These are phyloP conservation scores for Rhizopus delemar DNA, from an alignment of 371 early-diverging fungal species.

Conservation along the genomic window DNA sequence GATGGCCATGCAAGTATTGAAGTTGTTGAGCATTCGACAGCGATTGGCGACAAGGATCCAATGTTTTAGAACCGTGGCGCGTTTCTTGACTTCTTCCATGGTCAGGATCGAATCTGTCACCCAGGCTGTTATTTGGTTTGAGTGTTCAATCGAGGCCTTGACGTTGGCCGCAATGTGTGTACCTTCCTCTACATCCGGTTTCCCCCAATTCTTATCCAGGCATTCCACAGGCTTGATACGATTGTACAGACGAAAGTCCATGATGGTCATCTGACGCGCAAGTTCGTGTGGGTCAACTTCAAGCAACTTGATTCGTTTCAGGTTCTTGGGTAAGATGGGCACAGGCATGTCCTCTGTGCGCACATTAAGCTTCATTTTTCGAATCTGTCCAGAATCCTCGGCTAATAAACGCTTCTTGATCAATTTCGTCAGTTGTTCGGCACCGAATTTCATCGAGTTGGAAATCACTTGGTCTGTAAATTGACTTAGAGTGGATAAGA, in stretches of 20 bases:
- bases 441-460: constrained; percentile 71
- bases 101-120: constrained; percentile 81
- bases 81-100: constrained; percentile 77
- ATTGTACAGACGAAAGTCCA: constrained; percentile 70
- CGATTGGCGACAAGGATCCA: constrained; percentile 84
- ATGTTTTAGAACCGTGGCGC: constrained; percentile 75
- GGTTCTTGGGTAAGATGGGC: constrained; percentile 72
- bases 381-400: constrained; percentile 61
- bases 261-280: constrained; percentile 84
- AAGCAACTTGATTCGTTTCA: constrained; percentile 60
- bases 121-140: constrained; percentile 84
- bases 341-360: constrained; percentile 66
- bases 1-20: constrained; percentile 85
- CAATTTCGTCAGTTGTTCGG: constrained; percentile 72
- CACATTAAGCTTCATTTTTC: constrained; percentile 72
- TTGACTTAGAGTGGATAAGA: constrained; percentile 68
- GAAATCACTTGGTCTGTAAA: constrained; percentile 80
- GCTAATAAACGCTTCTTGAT: constrained; percentile 72
- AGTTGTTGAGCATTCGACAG: constrained; percentile 61
- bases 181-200: constrained; percentile 45
- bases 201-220: constrained; percentile 79
- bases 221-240: constrained; percentile 76
- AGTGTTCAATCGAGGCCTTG: constrained; percentile 67
- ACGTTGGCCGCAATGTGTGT: constrained; percentile 61
- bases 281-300: constrained; percentile 85